Evolutionary conservation across 179 eudicot genomes (phyloP).

Genomic region (Nepenthes alata): DNA sequence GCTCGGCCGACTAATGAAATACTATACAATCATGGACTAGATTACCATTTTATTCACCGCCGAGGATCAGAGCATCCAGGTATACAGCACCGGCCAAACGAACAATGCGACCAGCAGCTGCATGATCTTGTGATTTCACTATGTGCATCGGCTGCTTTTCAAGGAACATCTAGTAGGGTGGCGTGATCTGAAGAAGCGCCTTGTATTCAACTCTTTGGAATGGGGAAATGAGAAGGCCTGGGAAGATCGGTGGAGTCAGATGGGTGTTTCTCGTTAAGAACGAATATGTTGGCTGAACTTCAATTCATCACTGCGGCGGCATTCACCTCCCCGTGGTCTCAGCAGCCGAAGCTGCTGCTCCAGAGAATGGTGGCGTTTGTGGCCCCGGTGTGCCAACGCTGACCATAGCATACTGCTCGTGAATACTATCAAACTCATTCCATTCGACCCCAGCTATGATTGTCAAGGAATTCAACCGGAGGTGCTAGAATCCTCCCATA

Average conservation of each 20-base stretch:
- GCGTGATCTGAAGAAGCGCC: too few relatives aligned
- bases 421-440: conserved; percentile 40
- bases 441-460: conserved; percentile 56
- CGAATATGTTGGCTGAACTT: background rate
- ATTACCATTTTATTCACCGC: conserved; percentile 1
- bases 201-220: too few relatives aligned
- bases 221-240: background rate
- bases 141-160: too few relatives aligned
- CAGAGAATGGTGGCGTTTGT: conserved; percentile 40
- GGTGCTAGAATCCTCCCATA: too few relatives aligned
- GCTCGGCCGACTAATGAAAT: background rate
- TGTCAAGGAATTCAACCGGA: background rate
- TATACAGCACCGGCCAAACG: conserved; percentile 6
- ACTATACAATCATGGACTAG: conserved; percentile 15
- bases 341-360: conserved; percentile 22
- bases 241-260: background rate
- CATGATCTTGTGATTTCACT: conserved; percentile 3
- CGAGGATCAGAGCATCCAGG: background rate
- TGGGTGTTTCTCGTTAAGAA: background rate
- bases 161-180: too few relatives aligned
- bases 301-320: background rate
- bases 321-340: conserved; percentile 29
- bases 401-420: conserved; percentile 36
- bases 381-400: conserved; percentile 35
- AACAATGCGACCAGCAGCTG: conserved; percentile 19